These are phyloP conservation scores for Pestalotiopsis sp. DNA, from an alignment of 2,329 filamentous ascomycete genomes.

Conservation along the genomic window DNA sequence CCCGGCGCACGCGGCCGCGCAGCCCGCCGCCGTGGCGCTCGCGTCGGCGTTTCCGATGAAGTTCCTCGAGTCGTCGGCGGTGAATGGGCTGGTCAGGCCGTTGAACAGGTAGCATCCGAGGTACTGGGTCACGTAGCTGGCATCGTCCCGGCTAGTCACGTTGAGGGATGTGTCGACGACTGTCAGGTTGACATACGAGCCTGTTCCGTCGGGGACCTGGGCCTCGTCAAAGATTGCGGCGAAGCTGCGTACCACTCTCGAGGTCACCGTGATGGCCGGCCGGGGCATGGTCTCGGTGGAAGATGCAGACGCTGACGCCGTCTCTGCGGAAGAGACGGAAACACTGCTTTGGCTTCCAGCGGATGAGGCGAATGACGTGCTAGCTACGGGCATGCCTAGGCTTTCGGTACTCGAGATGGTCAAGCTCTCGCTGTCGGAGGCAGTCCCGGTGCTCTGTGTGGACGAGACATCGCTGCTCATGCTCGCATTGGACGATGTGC, in stretches of 20 bases:
- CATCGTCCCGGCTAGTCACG: background rate
- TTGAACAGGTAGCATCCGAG: conserved; percentile 16
- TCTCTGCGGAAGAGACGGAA: background rate
- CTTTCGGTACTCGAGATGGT: background rate
- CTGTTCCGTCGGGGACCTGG: background rate
- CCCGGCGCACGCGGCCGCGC: conserved; percentile 16
- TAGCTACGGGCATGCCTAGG: background rate
- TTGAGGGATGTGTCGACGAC: conserved; percentile 4
- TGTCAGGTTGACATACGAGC: conserved; percentile 3
- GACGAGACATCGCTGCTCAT: too few relatives aligned
- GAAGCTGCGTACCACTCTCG: conserved; percentile 1
- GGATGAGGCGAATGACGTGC: background rate
- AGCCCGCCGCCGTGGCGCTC: conserved; percentile 10
- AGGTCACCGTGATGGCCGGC: conserved; percentile 13
- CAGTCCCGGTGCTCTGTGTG: background rate
- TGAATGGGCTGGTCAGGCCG: conserved; percentile 6
- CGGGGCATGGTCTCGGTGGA: background rate
- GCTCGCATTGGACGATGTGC: too few relatives aligned
- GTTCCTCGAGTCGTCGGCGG: background rate
- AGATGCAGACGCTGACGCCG: background rate
- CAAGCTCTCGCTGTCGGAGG: background rate
- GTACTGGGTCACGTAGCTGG: conserved; percentile 9
- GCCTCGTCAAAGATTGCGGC: conserved; percentile 8
- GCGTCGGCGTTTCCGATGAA: conserved; percentile 6
- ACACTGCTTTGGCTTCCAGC: background rate